Percentiles rank a stretch among this genome's conserved stretches.
These are phyloP conservation scores for Gynochthodes officinalis DNA, from an alignment of 257 asterid species.

Conservation along the genomic window DNA sequence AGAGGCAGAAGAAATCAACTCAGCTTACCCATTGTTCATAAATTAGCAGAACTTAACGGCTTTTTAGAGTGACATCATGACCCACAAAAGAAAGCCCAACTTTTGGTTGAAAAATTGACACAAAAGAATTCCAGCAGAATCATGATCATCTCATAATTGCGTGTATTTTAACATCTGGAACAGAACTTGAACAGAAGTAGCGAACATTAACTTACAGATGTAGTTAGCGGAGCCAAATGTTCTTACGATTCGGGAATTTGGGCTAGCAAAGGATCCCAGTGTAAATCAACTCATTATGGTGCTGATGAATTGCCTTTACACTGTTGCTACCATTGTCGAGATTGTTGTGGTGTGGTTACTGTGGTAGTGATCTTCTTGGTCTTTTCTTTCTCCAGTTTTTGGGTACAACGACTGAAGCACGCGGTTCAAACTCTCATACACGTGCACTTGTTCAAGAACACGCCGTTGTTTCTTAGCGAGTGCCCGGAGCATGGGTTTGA, in stretches of 20 bases:
- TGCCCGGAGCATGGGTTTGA: too few species aligned
- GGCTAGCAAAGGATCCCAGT: neutral
- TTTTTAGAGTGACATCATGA: neutral
- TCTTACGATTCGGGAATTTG: neutral
- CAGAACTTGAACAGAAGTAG: neutral
- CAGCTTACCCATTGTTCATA: neutral
- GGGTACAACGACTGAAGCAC: slow-evolving; percentile 1
- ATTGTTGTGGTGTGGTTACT: neutral
- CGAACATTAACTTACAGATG: neutral
- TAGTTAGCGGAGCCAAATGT: neutral
- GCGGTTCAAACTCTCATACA: neutral
- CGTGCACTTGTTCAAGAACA: neutral
- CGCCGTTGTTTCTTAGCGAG: too few species aligned
- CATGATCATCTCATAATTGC: neutral
- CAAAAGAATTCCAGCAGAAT: neutral
- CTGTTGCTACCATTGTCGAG: neutral
- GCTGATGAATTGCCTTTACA: neutral
- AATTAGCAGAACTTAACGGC: neutral
- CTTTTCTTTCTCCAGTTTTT: neutral
- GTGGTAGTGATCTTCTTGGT: neutral
- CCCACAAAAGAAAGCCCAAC: neutral
- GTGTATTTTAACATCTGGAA: neutral
- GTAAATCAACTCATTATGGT: neutral
- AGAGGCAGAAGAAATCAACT: neutral
- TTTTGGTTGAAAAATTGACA: neutral